Evolutionary conservation across 768 basidiomycete genomes (phyloP).

Genomic region (Kwoniella botswanensis): DNA sequence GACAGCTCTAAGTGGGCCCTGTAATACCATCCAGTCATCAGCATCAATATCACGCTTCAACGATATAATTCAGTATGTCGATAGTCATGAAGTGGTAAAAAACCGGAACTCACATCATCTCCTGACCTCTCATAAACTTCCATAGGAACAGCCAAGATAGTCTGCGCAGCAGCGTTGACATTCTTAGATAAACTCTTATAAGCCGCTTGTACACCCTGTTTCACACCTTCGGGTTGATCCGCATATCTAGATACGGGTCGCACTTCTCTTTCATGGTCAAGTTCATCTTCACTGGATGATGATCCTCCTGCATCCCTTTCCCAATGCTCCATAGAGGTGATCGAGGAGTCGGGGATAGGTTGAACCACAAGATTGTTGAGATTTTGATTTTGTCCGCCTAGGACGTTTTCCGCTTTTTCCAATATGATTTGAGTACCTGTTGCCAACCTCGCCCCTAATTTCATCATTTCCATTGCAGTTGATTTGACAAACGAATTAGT

Average conservation of each 20-base stretch:
- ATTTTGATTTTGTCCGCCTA: slow-evolving; percentile 75
- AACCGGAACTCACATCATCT: slow-evolving; percentile 69
- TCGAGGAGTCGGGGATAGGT: slow-evolving; percentile 44
- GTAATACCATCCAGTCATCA: slow-evolving; percentile 19
- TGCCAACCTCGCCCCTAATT: slow-evolving; percentile 87
- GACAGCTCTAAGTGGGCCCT: slow-evolving; percentile 93
- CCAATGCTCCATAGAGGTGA: not conserved
- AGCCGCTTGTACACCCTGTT: slow-evolving; percentile 87
- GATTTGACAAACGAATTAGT: slow-evolving; percentile 90
- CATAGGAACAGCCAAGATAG: slow-evolving; percentile 98
- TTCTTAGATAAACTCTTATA: slow-evolving; percentile 86
- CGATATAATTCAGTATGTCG: not conserved
- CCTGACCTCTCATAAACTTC: slow-evolving; percentile 96
- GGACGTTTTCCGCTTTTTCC: slow-evolving; percentile 88
- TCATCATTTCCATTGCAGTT: slow-evolving; percentile 93
- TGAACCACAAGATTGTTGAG: slow-evolving; percentile 70
- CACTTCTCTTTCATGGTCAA: not conserved
- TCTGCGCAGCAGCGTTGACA: slow-evolving; percentile 92
- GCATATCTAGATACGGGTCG: slow-evolving; percentile 69
- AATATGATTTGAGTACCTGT: slow-evolving; percentile 98
- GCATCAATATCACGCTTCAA: not conserved
- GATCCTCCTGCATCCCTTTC: slow-evolving; percentile 37
- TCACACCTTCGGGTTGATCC: slow-evolving; percentile 80
- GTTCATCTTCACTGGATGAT: slow-evolving; percentile 23
- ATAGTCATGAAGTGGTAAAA: not conserved